A percentile compares a stretch with the other conserved stretches of the same genome.
These are phyloP conservation scores for Fistulifera pelliculosa DNA, from an alignment of 108 stramenopile species.

Conservation along the genomic window DNA sequence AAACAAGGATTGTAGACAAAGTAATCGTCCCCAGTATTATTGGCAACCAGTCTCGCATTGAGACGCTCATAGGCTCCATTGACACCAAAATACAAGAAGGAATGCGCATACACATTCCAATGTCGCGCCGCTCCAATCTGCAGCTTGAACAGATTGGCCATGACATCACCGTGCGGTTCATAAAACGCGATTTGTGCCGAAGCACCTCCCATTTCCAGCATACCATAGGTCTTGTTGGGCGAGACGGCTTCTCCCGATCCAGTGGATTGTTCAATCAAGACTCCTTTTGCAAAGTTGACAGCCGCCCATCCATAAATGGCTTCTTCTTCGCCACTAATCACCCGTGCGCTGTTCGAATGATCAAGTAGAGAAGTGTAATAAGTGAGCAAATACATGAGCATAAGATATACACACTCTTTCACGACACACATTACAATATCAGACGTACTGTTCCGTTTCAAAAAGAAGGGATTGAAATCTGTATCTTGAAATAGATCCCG, in stretches of 20 bases:
- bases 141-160: conserved; percentile 76
- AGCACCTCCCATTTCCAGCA: conserved; percentile 87
- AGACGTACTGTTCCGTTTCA: conserved; percentile 56
- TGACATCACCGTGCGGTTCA: conserved; percentile 72
- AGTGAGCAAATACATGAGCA: no score
- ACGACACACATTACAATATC: no score
- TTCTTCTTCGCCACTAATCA: conserved; percentile 88
- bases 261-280: conserved; percentile 46
- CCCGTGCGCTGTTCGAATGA: conserved; percentile 29
- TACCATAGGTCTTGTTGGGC: conserved; percentile 56
- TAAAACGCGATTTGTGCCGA: conserved; percentile 81
- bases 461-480: conserved; percentile 68
- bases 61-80: conserved; percentile 44
- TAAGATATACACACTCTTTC: no score
- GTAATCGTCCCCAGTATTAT: conserved; percentile 12
- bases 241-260: conserved; percentile 37
- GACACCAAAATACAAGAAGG: conserved; percentile 82
- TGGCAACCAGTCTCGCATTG: conserved; percentile 32
- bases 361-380: no score
- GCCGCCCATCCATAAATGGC: conserved; percentile 88
- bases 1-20: conserved; percentile 37
- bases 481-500: conserved; percentile 53
- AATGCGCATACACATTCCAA: conserved; percentile 89
- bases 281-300: conserved; percentile 73
- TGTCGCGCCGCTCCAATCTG: conserved; percentile 76